Conservation (phyloP, 2,329 filamentous ascomycete species). For the Aspergillus sp. region DNA sequence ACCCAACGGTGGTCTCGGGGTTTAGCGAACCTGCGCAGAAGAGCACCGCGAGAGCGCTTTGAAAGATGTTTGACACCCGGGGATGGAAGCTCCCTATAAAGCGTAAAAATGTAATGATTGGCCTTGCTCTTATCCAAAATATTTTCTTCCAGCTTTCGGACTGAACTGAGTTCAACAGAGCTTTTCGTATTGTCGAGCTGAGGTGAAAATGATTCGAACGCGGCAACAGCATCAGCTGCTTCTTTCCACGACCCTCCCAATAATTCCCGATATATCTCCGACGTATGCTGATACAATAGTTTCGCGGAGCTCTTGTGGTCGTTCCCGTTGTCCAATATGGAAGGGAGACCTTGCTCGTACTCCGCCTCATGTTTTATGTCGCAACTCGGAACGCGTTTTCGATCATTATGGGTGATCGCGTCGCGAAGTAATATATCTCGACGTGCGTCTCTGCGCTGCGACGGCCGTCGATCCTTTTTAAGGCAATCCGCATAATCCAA, state of each 20-base stretch:
- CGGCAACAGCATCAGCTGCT: slow-evolving; percentile 40
- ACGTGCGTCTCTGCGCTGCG: background rate
- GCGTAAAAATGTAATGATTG: slow-evolving; percentile 52
- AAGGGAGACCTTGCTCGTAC: background rate
- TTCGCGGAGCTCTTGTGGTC: slow-evolving; percentile 13
- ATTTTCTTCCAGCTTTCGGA: slow-evolving; percentile 42
- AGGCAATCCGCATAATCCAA: background rate
- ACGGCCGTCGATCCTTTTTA: background rate
- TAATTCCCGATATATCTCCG: slow-evolving; percentile 24
- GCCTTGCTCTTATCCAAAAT: slow-evolving; percentile 46
- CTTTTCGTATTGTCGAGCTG: slow-evolving; percentile 24
- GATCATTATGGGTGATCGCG: background rate
- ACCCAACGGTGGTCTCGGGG: slow-evolving; percentile 37
- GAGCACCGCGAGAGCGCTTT: slow-evolving; percentile 55
- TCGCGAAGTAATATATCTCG: background rate
- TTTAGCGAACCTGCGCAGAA: slow-evolving; percentile 69
- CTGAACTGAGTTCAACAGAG: slow-evolving; percentile 35
- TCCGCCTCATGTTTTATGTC: background rate
- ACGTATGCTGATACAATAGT: slow-evolving; percentile 21
- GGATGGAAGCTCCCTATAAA: slow-evolving; percentile 53
- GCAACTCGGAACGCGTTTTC: background rate
- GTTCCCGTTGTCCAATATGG: slow-evolving; percentile 2
- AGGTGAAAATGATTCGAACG: slow-evolving; percentile 31
- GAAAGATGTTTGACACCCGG: slow-evolving; percentile 56
- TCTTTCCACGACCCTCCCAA: slow-evolving; percentile 27